Base-by-base conservation (phyloP, 2,329 filamentous ascomycete species). In the Nemania bipapillata region DNA sequence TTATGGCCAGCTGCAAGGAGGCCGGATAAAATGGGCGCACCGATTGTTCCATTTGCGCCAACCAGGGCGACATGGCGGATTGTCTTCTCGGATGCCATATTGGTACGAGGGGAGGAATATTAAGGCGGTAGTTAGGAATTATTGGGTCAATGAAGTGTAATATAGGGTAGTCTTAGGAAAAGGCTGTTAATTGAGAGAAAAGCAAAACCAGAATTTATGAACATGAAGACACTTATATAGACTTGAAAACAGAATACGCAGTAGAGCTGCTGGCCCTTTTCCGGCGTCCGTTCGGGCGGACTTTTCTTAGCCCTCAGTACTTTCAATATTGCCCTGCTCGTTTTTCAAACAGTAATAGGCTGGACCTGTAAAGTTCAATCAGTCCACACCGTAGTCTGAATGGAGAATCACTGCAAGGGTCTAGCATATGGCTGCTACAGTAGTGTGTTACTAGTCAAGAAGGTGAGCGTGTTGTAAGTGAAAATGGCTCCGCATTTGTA, bases 1-100 rank as follows among this genome's bases (percentile, higher is more conserved):
- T 70, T 74, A 69, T 79, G 78, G 26, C 69, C 65, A 5, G 70
- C 70, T 22, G 66, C 65, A 30, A 79, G 73, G 24, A 80, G 74
- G n/a, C 77, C 74, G 0, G 65, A 63, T 15, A 80, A 59, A 40
- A 79, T 76, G 2, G 74, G 66, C 5, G 72, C 52, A n/a, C 79
- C 78, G 22, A 80, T 52, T 22, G 66, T 75, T 22, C 79, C 79
- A 8, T 70, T 74, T 68, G 74, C 79, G 40, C 73, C 73, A 24
- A 74, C 70, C 24, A 75, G 17, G 50, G 70, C 50, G 45, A 75
- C 63, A 7, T 73, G 72, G 5, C 72, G 73, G 26, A 54, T 58
- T 30, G 66, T 66, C 55, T 74, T 73, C 7, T 67, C 17, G 40
- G 59, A 47, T 60, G 67, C 30, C 71, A 73, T 74, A n/a, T 3